Base-by-base conservation (phyloP, 2,329 filamentous ascomycete genomes). In the Allantophomopsis lycopodina region DNA sequence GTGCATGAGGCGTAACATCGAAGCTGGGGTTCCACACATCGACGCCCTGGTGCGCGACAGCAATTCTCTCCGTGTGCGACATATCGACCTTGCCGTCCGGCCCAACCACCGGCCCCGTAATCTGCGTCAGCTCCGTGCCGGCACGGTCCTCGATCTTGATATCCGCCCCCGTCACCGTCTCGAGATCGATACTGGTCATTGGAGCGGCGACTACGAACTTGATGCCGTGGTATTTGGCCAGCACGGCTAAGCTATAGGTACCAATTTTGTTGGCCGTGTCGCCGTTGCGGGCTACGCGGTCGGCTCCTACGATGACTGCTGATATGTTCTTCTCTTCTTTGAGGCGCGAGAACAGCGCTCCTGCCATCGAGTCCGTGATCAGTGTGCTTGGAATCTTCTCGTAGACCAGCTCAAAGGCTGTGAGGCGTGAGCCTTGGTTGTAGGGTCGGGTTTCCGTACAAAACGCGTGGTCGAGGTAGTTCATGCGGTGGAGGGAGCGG, bases 211-310 rank as follows among this genome's bases (percentile, higher is more conserved):
- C 88, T 8, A 98, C 71, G 56, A 98, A 98, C 59, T 89, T 94
- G 53, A 96, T 72, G 14, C 84, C 83, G 53, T 98, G 91, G 53
- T 88, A 69, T 48, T 73, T 79, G 16, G 91, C 91, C 21, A 94
- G 70, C n/a, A 96, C 87, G 3, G 91, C 87, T 4, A 98, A 71
- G 40, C 80, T 73, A 58, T 98, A 96, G 1, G 91, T 98, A 38
- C 91, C 91, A 45, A 98, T 93, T 66, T 98, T 98, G 66, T 98
- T 98, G 41, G 91, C 91, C 0, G 91, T 96, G 62, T 98, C 91
- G 21, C 91, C 91, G 53, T 98, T 98, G 38, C 87, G 83, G 23
- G 89, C 91, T 12, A 98, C 91, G 41, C 91, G 77, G 58, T 98
- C 91, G 2, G 91, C 91, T 20, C 91, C 91, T 0, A 98, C 91